A percentile compares a stretch with the other conserved stretches of the same genome.
These are phyloP conservation scores for Irineochytrium annulatum DNA, from an alignment of 192 early-diverging fungal genomes.

Conservation along the genomic window DNA sequence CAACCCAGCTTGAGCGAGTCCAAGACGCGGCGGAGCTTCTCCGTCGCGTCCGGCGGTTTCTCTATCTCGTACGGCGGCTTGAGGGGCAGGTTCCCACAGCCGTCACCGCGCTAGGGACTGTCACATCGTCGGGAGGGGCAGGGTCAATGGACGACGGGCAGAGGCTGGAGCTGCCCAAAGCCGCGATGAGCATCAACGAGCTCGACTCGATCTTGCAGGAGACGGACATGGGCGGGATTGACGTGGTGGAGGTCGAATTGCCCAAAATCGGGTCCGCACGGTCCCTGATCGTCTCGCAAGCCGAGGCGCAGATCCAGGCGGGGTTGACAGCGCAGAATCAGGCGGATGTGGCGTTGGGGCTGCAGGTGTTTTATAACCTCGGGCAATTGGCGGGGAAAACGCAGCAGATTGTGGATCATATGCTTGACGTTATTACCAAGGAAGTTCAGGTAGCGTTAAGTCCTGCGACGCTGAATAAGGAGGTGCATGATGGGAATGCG, in stretches of 20 bases:
- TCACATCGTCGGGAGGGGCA: too few relatives aligned
- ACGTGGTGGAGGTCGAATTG: constrained; percentile 56
- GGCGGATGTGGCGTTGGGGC: constrained; percentile 36
- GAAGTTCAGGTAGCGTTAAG: constrained; percentile 29
- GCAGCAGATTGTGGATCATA: constrained; percentile 25
- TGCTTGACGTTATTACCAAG: constrained; percentile 26
- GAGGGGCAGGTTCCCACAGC: constrained; percentile 49
- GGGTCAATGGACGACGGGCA: constrained; percentile 4
- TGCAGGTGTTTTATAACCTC: constrained; percentile 47
- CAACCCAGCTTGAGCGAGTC: constrained; percentile 60
- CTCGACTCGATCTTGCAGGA: constrained; percentile 38
- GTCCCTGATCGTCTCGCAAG: constrained; percentile 41
- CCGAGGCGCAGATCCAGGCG: constrained; percentile 32
- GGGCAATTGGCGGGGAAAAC: constrained; percentile 24
- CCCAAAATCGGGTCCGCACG: constrained; percentile 41
- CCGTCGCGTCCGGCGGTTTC: constrained; percentile 55
- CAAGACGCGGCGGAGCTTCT: constrained; percentile 58
- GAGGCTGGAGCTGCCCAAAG: constrained; percentile 5
- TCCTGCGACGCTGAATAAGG: constrained; percentile 31
- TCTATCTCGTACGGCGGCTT: constrained; percentile 56
- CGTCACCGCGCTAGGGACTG: constrained; percentile 41
- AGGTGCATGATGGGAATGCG: constrained; percentile 32
- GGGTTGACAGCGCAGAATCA: constrained; percentile 41
- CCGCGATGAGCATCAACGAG: constrained; percentile 7
- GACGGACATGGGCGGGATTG: constrained; percentile 61